Percentiles rank a stretch among this genome's conserved stretches.
Evolutionary conservation across 352 stramenopile genomes (phyloP).

Genomic region (Globisporangium barbulae): DNA sequence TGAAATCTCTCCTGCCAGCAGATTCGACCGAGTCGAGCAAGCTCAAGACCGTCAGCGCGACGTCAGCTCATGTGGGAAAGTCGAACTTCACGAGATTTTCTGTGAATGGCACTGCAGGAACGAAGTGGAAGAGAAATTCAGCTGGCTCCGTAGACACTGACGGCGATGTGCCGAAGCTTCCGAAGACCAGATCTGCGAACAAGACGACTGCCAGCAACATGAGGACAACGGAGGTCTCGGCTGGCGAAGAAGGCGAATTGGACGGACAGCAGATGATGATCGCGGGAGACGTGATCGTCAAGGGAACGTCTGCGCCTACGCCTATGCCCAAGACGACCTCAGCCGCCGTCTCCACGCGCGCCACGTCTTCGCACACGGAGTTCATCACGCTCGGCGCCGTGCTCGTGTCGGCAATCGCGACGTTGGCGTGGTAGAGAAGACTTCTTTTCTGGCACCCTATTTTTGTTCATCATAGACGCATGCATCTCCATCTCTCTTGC

Average conservation of each 20-base stretch:
- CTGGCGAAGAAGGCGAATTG: too few species aligned
- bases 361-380: neutral
- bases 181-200: neutral
- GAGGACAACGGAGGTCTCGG: too few species aligned
- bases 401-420: neutral
- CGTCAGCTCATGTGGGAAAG: too few species aligned
- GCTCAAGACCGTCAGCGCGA: too few species aligned
- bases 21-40: too few species aligned
- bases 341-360: neutral
- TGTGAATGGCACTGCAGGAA: neutral
- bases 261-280: too few species aligned
- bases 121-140: neutral
- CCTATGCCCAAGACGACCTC: neutral
- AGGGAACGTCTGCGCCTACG: neutral
- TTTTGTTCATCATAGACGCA: too few species aligned
- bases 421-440: neutral
- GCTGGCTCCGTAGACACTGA: neutral
- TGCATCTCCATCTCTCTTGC: too few species aligned
- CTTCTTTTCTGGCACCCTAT: too few species aligned
- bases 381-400: constrained; percentile 2
- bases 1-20: neutral
- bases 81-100: neutral
- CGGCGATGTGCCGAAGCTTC: neutral
- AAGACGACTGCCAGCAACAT: neutral
- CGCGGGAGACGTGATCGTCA: neutral